Percentiles rank a stretch among this genome's conserved stretches.
Conservation (phyloP, 495 filamentous ascomycete genomes). For the Astrocystis sublimbata region DNA sequence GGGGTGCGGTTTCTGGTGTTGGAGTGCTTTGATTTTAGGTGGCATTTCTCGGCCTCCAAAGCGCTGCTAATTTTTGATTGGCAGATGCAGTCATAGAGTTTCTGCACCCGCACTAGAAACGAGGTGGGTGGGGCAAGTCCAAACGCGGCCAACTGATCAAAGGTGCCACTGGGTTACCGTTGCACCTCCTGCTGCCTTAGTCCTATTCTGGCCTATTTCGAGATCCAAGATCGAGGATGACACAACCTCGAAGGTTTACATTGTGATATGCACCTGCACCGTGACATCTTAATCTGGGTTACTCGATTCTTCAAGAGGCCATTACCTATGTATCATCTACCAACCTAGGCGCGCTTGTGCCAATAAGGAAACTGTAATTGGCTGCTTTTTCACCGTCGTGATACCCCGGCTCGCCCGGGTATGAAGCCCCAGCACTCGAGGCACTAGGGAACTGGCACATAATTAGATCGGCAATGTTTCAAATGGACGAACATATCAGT, state of each 20-base stretch:
- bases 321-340: neutral
- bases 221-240: too few relatives aligned
- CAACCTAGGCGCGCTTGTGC: neutral
- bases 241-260: neutral
- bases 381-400: neutral
- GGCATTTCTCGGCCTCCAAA: conserved; percentile 23
- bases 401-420: neutral
- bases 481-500: neutral
- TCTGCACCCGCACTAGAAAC: too few relatives aligned
- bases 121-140: neutral
- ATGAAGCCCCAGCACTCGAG: neutral
- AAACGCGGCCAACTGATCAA: conserved; percentile 5
- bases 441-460: neutral
- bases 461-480: neutral
- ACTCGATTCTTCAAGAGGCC: neutral
- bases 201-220: neutral
- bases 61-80: conserved; percentile 34
- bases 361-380: neutral
- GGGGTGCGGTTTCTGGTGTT: conserved; percentile 34
- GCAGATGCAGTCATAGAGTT: too few relatives aligned
- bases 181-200: neutral
- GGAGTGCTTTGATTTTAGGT: conserved; percentile 32
- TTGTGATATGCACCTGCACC: neutral
- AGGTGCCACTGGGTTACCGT: conserved; percentile 6
- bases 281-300: neutral